Conservation (phyloP, 441 rosid genomes). For the Populus hybrid region DNA sequence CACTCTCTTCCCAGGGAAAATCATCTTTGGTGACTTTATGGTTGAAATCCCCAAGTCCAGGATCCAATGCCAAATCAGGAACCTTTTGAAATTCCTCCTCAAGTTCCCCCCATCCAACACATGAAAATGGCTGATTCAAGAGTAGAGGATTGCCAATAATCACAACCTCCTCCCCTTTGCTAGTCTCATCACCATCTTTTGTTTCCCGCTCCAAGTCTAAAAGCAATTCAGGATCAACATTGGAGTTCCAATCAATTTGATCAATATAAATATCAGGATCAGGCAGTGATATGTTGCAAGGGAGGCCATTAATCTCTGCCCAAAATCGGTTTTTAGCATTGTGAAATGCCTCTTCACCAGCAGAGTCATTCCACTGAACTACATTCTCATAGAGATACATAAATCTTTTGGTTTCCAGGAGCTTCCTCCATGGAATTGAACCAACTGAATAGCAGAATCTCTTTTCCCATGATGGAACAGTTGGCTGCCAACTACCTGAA, state of each 20-base stretch:
- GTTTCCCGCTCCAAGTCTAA: slow-evolving; percentile 55
- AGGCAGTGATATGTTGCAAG: slow-evolving; percentile 49
- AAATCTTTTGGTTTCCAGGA: slow-evolving; percentile 55
- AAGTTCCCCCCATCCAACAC: slow-evolving; percentile 69
- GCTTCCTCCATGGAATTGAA: slow-evolving; percentile 60
- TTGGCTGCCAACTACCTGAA: slow-evolving; percentile 48
- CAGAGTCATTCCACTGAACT: slow-evolving; percentile 75
- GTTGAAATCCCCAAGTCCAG: slow-evolving; percentile 24
- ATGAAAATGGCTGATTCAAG: slow-evolving; percentile 39
- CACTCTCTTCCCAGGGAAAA: slow-evolving; percentile 22
- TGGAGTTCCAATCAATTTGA: slow-evolving; percentile 65
- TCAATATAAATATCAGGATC: slow-evolving; percentile 66
- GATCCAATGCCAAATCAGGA: slow-evolving; percentile 12
- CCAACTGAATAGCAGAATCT: slow-evolving; percentile 65
- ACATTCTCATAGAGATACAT: slow-evolving; percentile 58
- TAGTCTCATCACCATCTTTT: slow-evolving; percentile 11
- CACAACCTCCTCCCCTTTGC: slow-evolving; percentile 37
- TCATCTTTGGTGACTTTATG: background rate
- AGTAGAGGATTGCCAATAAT: slow-evolving; percentile 39
- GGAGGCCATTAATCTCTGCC: slow-evolving; percentile 54
- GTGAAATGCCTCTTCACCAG: slow-evolving; percentile 77
- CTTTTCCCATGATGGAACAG: slow-evolving; percentile 83
- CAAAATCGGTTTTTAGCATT: slow-evolving; percentile 65
- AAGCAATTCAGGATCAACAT: slow-evolving; percentile 56
- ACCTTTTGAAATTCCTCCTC: slow-evolving; percentile 37